Conservation (phyloP, 1,284 basidiomycete species). For the Sphagnurus paluster region DNA sequence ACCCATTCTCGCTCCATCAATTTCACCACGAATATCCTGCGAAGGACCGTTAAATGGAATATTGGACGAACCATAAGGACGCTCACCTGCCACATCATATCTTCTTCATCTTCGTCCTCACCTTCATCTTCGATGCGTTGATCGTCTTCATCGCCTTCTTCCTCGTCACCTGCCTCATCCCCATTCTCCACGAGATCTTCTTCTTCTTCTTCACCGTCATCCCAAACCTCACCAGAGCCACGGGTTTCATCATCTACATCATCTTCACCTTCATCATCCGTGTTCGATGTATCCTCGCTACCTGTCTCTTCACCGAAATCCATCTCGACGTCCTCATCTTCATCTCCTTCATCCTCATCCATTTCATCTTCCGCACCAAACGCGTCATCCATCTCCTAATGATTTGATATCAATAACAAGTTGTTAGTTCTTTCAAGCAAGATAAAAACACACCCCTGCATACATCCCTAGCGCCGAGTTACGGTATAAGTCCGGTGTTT, state of each 20-base stretch:
- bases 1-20: constrained; percentile 44
- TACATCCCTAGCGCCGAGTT: constrained; percentile 98
- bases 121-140: constrained; percentile 47
- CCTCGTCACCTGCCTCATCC: constrained; percentile 56
- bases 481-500: constrained; percentile 93
- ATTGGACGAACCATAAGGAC: background rate
- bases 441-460: constrained; percentile 62
- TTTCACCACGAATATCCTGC: constrained; percentile 60
- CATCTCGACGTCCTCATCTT: constrained; percentile 85
- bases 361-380: constrained; percentile 79
- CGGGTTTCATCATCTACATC: constrained; percentile 62
- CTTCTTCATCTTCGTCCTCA: constrained; percentile 40
- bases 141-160: constrained; percentile 60
- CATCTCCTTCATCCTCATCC: constrained; percentile 79
- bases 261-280: constrained; percentile 68
- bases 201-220: constrained; percentile 65
- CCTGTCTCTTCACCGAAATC: constrained; percentile 82
- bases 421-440: constrained; percentile 5
- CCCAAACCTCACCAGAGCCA: constrained; percentile 67
- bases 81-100: constrained; percentile 75
- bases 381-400: constrained; percentile 82
- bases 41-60: background rate
- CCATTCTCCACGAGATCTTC: constrained; percentile 56
- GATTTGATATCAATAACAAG: constrained; percentile 5
- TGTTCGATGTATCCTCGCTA: constrained; percentile 74